These are phyloP conservation scores for Gymnopilus junonius DNA, from an alignment of 768 basidiomycete species.

Conservation along the genomic window DNA sequence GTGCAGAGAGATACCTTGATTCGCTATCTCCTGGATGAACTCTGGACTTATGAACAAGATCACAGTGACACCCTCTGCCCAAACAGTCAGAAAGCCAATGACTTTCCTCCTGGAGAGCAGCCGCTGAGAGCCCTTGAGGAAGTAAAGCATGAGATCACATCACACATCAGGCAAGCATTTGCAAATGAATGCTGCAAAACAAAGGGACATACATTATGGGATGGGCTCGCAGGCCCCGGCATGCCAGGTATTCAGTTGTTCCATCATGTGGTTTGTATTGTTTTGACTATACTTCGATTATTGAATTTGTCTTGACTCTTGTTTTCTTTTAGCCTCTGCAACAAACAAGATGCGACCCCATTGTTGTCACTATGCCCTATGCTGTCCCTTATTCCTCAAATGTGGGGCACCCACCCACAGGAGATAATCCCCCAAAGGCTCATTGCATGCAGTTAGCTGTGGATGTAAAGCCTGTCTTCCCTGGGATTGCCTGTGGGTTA, in stretches of 20 bases:
- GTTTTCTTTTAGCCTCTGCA: no score
- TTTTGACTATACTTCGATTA: no score
- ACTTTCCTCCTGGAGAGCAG: neutral
- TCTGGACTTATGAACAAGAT: conserved; percentile 28
- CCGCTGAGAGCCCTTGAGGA: neutral
- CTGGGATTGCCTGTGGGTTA: no score
- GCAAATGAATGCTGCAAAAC: neutral
- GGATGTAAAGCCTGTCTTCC: no score
- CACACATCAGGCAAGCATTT: neutral
- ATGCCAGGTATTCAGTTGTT: conserved; percentile 4
- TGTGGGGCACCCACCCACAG: no score
- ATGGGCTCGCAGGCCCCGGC: neutral
- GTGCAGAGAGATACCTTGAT: conserved; percentile 27
- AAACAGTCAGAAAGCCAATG: neutral
- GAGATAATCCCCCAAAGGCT: no score
- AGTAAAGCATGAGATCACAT: neutral
- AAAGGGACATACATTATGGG: neutral
- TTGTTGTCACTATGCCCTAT: no score
- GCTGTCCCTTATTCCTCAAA: no score
- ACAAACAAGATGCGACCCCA: no score
- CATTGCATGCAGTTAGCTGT: no score
- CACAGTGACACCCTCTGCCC: conserved; percentile 25
- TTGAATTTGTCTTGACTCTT: no score
- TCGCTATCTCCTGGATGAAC: conserved; percentile 32
- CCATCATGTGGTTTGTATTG: no score